Conservation (phyloP, 2,329 filamentous ascomycete genomes). For the Monilinia fructigena region DNA sequence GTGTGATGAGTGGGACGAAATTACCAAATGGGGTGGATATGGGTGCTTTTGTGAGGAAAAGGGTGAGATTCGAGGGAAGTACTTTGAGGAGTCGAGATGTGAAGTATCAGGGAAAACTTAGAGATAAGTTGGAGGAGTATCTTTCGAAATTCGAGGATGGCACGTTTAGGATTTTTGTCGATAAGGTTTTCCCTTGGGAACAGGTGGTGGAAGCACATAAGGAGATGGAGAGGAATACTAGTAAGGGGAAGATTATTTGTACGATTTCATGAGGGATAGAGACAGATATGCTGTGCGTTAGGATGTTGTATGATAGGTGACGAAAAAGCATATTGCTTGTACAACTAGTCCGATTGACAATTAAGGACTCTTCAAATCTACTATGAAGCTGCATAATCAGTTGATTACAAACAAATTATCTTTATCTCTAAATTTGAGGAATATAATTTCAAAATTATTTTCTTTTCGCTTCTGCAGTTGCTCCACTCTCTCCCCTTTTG, state of each 20-base stretch:
- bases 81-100: constrained; percentile 76
- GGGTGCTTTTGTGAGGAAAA: constrained; percentile 68
- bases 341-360: no score
- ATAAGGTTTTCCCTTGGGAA: constrained; percentile 80
- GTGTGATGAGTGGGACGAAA: constrained; percentile 67
- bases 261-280: constrained; percentile 39
- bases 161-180: constrained; percentile 73
- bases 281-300: not conserved
- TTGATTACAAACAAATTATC: no score
- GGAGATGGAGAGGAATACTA: constrained; percentile 69
- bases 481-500: no score
- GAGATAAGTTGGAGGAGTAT: constrained; percentile 74
- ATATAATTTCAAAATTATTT: no score
- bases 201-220: constrained; percentile 70
- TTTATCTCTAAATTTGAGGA: no score
- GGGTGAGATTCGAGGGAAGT: constrained; percentile 77
- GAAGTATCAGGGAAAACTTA: constrained; percentile 73
- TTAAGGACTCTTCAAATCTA: no score
- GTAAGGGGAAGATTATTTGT: constrained; percentile 70
- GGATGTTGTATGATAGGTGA: not conserved
- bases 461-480: no score
- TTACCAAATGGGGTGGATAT: constrained; percentile 72
- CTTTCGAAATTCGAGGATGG: constrained; percentile 72
- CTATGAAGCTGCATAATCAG: no score
- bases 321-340: not conserved